Evolutionary conservation across 805 yeast species (phyloP), one percentile per base, ranked within the genome.

Genomic region (Lipomyces mesembrius): DNA sequence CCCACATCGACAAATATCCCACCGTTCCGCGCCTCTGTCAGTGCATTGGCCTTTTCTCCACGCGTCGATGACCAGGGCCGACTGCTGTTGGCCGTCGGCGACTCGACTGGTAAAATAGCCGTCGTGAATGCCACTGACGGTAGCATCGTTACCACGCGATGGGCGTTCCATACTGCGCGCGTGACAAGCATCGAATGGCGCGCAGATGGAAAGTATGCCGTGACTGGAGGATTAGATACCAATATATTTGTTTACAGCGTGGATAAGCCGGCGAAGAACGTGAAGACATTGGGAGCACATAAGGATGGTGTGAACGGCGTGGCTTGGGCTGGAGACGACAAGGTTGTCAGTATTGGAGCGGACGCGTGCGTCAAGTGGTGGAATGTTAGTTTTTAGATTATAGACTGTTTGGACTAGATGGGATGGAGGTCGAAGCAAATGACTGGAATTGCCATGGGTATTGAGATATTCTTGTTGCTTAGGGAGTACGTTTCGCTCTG

Each of bases 161-260:
- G 99, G 99, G 88, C 96, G 0, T 94, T 91, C 87, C 98, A 95
- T 77, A 90, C 93, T 1, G 88, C 97, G 64, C 87, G 85, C 63
- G 89, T 95, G 69, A 87, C 86, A 66, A 84, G 88, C 37, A 90
- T 95, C 59, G 78, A 86, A 29, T 95, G 98, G 99, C 84, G 88
- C 57, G 80, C 80, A 9, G 92, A 89, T 72, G 88, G 90, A 64
- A 86, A 88, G 72, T 87, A 84, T 72, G 83, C 90, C 56, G 90
- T 88, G 25, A 87, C 94, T 66, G 95, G 89, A 0, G 91, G 97
- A 0, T 80, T 92, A 65, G 99, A 95, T 76, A 88, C 96, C 6
- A 88, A 88, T 68, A 80, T 95, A 57, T 87, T 87, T 70, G 81
- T 95, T 17, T 95, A 92, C 78, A 89, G 93, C 22, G 93, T 91